Evolutionary conservation across 1,284 basidiomycete genomes (phyloP).

Genomic region (Bondarzewia mesenterica): DNA sequence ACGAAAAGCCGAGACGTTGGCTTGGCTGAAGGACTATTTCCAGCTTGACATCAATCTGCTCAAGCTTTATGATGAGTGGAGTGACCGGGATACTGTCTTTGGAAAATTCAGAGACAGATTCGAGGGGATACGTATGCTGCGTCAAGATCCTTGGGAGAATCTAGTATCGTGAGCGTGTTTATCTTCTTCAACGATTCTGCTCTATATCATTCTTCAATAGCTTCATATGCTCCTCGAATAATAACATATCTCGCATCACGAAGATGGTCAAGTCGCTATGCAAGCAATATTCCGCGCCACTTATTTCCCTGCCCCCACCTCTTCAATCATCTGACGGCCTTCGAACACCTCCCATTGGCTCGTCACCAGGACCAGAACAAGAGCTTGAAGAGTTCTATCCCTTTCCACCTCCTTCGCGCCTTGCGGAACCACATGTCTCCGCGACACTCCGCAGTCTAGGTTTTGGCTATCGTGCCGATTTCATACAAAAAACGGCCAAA

Average conservation of each 20-base stretch:
- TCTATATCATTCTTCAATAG: constrained; percentile 39
- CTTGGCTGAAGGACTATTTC: constrained; percentile 86
- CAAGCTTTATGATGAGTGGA: constrained; percentile 79
- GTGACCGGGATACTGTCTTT: constrained; percentile 70
- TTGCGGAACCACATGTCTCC: constrained; percentile 61
- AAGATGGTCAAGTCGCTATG: constrained; percentile 80
- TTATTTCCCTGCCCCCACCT: constrained; percentile 47
- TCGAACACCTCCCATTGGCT: constrained; percentile 5
- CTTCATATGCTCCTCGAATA: constrained; percentile 98
- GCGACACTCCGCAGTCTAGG: constrained; percentile 71
- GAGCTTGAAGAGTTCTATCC: constrained; percentile 56
- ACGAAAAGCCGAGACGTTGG: constrained; percentile 54
- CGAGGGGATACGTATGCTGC: constrained; percentile 65
- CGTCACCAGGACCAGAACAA: constrained; percentile 12
- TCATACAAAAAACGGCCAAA: constrained; percentile 77
- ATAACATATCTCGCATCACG: constrained; percentile 89
- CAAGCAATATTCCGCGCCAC: constrained; percentile 58
- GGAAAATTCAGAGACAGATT: constrained; percentile 53
- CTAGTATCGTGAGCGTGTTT: constrained; percentile 79
- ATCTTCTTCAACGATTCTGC: too few relatives aligned
- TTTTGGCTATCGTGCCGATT: constrained; percentile 94
- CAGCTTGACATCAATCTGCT: constrained; percentile 75
- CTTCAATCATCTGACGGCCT: not conserved
- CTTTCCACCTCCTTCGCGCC: constrained; percentile 72
- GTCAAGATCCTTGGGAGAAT: constrained; percentile 96